phyloP scores from a whole-genome alignment of 2,329 filamentous ascomycete genomes.

The Pseudopyrenochaeta lycopersici region DNA sequence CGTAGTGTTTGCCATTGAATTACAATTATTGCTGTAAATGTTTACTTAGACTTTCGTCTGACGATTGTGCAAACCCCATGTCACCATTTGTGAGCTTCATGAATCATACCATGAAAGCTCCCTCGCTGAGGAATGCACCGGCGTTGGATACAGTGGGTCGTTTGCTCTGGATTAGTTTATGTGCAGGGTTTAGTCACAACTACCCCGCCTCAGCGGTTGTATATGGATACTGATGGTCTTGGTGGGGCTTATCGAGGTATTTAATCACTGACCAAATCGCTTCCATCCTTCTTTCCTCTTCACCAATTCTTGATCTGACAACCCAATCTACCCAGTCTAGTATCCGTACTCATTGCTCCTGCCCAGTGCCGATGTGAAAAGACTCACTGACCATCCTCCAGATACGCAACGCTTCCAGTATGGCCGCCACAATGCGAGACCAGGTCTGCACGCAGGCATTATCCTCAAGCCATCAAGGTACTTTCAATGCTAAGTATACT shows the following conservation, averaged over 20 bases:
- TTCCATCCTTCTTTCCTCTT: not conserved
- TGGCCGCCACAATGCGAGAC: conserved; percentile 41
- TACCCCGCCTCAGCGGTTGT: conserved; percentile 42
- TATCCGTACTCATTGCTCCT: conserved; percentile 30
- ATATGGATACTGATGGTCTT: conserved; percentile 22
- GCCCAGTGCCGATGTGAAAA: conserved; percentile 2
- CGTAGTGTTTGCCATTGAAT: too few relatives aligned
- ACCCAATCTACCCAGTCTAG: not conserved
- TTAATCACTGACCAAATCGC: conserved; percentile 21
- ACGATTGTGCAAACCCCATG: conserved; percentile 1
- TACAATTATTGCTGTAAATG: not conserved
- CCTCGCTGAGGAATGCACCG: conserved; percentile 3
- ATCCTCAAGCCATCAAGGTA: conserved; percentile 50
- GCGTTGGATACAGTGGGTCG: conserved; percentile 12
- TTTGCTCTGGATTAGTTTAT: conserved; percentile 4
- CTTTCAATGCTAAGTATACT: conserved; percentile 50
- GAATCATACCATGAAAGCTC: conserved; percentile 13
- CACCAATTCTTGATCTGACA: not conserved
- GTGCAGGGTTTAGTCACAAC: conserved; percentile 15
- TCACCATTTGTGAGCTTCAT: conserved; percentile 2
- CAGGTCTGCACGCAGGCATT: conserved; percentile 44
- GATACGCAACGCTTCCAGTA: conserved; percentile 35
- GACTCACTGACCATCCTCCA: conserved; percentile 30
- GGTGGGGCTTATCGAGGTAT: conserved; percentile 20
- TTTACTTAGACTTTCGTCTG: conserved; percentile 7